phyloP scores from a whole-genome alignment of 2,329 filamentous ascomycete genomes.

The Orbilia quercus region DNA sequence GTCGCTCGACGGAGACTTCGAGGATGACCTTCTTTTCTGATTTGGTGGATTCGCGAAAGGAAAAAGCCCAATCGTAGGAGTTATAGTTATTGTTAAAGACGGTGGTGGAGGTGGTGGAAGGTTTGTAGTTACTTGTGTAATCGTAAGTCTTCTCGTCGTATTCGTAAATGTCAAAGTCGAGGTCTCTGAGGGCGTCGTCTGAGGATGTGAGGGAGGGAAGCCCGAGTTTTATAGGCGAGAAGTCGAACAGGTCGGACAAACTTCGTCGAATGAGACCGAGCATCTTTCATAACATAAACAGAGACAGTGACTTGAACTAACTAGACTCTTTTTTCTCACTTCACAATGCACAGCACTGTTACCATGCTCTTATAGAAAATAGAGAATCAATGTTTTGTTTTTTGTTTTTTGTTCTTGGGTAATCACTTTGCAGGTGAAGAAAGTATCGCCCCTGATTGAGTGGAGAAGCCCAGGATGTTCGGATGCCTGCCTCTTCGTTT shows the following conservation, averaged over 20 bases:
- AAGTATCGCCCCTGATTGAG: background rate
- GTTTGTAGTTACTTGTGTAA: conserved; percentile 1
- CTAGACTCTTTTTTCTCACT: too few relatives aligned
- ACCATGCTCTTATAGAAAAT: conserved; percentile 23
- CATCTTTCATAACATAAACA: conserved; percentile 40
- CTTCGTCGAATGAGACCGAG: conserved; percentile 41
- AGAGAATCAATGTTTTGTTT: too few relatives aligned
- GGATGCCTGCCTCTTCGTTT: too few relatives aligned
- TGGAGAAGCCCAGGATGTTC: background rate
- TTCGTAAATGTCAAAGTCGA: conserved; percentile 55
- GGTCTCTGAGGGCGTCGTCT: conserved; percentile 38
- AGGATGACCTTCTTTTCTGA: conserved; percentile 48
- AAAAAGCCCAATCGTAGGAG: conserved; percentile 55
- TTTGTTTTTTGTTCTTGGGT: conserved; percentile 2
- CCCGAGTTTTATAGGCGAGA: conserved; percentile 47
- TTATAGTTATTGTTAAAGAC: conserved; percentile 17
- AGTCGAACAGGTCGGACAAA: conserved; percentile 51
- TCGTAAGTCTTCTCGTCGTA: conserved; percentile 38
- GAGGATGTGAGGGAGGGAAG: conserved; percentile 25
- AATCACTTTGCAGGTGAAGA: background rate
- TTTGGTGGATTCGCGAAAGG: conserved; percentile 51
- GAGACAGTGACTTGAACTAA: conserved; percentile 10
- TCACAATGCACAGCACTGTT: background rate
- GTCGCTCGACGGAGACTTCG: conserved; percentile 53
- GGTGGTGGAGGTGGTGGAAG: background rate